Evolutionary conservation across 768 basidiomycete species (phyloP).

Genomic region (Russula emetica): DNA sequence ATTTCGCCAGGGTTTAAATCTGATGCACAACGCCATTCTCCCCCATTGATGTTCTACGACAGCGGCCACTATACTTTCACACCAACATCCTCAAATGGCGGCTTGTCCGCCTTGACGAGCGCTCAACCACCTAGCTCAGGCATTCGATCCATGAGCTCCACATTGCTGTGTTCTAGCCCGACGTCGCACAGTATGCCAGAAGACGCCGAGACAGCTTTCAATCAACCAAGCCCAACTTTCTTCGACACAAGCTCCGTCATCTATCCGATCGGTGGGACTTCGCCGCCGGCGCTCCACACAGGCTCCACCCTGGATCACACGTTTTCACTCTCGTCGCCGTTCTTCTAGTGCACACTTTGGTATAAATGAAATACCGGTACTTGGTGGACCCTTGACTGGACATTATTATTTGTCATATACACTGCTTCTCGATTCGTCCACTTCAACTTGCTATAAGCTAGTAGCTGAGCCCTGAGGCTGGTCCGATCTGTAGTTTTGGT

Average conservation of each 20-base stretch:
- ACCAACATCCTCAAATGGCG: conserved; percentile 11
- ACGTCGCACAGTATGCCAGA: conserved; percentile 20
- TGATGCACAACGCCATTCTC: conserved; percentile 14
- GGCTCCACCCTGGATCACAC: conserved; percentile 23
- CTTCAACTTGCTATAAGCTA: background rate
- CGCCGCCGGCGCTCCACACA: conserved; percentile 18
- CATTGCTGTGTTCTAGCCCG: conserved; percentile 21
- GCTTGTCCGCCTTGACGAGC: conserved; percentile 9
- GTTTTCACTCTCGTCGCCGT: conserved; percentile 22
- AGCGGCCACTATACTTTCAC: conserved; percentile 25
- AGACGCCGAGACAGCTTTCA: conserved; percentile 17
- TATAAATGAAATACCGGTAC: conserved; percentile 7
- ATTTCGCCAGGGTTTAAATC: conserved; percentile 16
- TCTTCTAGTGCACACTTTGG: conserved; percentile 21
- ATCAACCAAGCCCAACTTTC: conserved; percentile 20
- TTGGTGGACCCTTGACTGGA: too few species aligned
- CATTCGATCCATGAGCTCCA: conserved; percentile 14
- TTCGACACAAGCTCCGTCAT: conserved; percentile 20
- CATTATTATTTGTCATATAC: conserved; percentile 19
- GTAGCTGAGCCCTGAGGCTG: background rate
- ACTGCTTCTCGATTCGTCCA: conserved; percentile 7
- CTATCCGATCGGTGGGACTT: conserved; percentile 23
- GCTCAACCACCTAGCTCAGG: conserved; percentile 4
- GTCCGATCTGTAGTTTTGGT: conserved; percentile 7
- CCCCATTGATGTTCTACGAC: conserved; percentile 25